Percentiles rank a stretch among this genome's conserved stretches.
phyloP scores from a whole-genome alignment of 2,329 filamentous ascomycete species.

The Daldinia eschscholtzii region DNA sequence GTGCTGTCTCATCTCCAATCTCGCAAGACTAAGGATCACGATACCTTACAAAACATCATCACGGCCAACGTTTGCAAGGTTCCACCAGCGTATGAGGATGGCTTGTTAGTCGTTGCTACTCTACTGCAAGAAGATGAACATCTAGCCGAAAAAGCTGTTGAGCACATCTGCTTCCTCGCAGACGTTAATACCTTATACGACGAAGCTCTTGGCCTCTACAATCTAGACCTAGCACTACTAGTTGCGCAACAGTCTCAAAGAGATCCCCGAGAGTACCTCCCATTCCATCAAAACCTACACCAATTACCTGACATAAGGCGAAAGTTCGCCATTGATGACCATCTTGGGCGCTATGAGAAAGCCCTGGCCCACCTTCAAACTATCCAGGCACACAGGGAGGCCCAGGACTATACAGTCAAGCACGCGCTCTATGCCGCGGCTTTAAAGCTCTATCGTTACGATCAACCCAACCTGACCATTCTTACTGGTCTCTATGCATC shows the following conservation, averaged over 20 bases:
- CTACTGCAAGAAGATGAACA: slow-evolving; percentile 76
- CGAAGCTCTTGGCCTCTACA: slow-evolving; percentile 88
- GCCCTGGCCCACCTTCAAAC: slow-evolving; percentile 82
- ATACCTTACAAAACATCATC: slow-evolving; percentile 84
- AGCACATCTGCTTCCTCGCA: slow-evolving; percentile 97
- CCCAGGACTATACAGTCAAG: slow-evolving; percentile 81
- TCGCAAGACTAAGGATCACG: slow-evolving; percentile 69
- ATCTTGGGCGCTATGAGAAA: slow-evolving; percentile 81
- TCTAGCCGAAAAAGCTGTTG: slow-evolving; percentile 87
- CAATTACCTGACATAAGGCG: slow-evolving; percentile 77
- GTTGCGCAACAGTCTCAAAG: slow-evolving; percentile 97
- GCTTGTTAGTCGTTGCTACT: slow-evolving; percentile 81
- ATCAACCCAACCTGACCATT: slow-evolving; percentile 71
- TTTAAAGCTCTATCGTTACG: slow-evolving; percentile 86
- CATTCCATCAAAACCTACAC: slow-evolving; percentile 91
- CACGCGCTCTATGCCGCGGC: slow-evolving; percentile 84
- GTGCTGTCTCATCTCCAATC: slow-evolving; percentile 77
- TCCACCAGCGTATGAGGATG: slow-evolving; percentile 90
- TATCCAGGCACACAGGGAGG: slow-evolving; percentile 80
- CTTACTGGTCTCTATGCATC: slow-evolving; percentile 85
- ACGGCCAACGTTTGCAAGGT: slow-evolving; percentile 95
- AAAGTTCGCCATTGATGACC: slow-evolving; percentile 88
- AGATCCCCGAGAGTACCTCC: slow-evolving; percentile 94
- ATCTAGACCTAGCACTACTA: slow-evolving; percentile 88
- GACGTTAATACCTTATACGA: slow-evolving; percentile 95